A percentile compares a stretch with the other conserved stretches of the same genome.
Conservation (phyloP, 2,329 filamentous ascomycete genomes). For the Alternaria sp. region DNA sequence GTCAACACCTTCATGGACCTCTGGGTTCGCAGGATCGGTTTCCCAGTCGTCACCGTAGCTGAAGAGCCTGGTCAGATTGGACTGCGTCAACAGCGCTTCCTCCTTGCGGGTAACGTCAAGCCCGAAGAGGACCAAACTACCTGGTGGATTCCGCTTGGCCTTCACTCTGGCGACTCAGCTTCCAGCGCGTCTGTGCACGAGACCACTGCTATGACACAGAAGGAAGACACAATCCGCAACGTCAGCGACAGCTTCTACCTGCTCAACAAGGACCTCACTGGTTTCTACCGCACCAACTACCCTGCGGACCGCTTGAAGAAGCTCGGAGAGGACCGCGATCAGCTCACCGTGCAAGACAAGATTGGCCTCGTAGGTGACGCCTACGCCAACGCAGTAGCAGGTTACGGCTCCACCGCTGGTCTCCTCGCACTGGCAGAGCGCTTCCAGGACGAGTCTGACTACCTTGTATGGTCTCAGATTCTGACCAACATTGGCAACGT, state of each 20-base stretch:
- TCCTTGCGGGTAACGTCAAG: constrained; percentile 89
- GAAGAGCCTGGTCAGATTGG: constrained; percentile 84
- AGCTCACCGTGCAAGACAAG: constrained; percentile 84
- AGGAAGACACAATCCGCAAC: constrained; percentile 76
- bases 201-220: constrained; percentile 73
- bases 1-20: constrained; percentile 87
- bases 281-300: constrained; percentile 93
- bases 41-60: constrained; percentile 84
- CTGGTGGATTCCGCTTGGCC: constrained; percentile 93
- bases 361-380: constrained; percentile 92
- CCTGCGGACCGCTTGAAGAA: constrained; percentile 81
- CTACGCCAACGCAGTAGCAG: constrained; percentile 85
- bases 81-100: constrained; percentile 85
- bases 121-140: constrained; percentile 87
- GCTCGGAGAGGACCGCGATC: constrained; percentile 77
- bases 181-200: constrained; percentile 66
- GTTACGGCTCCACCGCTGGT: constrained; percentile 80
- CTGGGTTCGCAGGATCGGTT: constrained; percentile 96
- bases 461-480: constrained; percentile 88
- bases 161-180: constrained; percentile 71
- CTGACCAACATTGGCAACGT: constrained; percentile 76
- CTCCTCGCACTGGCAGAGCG: constrained; percentile 83
- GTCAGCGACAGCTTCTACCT: constrained; percentile 87
- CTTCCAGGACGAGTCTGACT: constrained; percentile 82
- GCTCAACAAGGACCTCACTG: constrained; percentile 86